Conservation (phyloP, 805 yeast species). For the Teunomyces kruisii region DNA sequence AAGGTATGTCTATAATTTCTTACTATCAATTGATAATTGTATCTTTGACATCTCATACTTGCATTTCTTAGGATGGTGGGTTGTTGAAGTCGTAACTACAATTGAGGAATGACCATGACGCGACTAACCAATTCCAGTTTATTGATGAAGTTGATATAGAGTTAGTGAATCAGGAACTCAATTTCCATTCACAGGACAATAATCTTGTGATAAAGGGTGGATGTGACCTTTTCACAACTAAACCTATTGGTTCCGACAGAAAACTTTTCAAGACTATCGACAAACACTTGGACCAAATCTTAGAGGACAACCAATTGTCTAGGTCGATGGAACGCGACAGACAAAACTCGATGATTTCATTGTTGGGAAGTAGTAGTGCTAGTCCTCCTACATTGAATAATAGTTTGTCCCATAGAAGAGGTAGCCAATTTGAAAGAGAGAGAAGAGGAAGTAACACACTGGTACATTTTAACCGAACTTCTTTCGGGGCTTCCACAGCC, state of each 20-base stretch:
- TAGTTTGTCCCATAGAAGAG: slow-evolving; percentile 16
- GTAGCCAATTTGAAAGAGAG: slow-evolving; percentile 15
- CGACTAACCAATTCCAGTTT: slow-evolving; percentile 48
- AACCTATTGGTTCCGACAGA: slow-evolving; percentile 86
- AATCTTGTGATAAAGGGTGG: slow-evolving; percentile 69
- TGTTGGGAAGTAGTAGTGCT: slow-evolving; percentile 37
- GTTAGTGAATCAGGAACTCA: slow-evolving; percentile 77
- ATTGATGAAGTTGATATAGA: slow-evolving; percentile 94
- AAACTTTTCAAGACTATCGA: slow-evolving; percentile 87
- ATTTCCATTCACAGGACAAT: slow-evolving; percentile 40
- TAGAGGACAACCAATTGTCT: slow-evolving; percentile 45
- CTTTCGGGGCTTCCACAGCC: not conserved
- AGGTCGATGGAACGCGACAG: slow-evolving; percentile 39
- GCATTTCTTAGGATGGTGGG: not conserved
- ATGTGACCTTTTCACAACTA: slow-evolving; percentile 91
- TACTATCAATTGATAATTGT: not conserved
- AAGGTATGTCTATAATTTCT: not conserved
- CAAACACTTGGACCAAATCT: slow-evolving; percentile 62
- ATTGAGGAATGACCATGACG: slow-evolving; percentile 2
- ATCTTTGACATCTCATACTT: not conserved
- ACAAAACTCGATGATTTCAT: slow-evolving; percentile 33
- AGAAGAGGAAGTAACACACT: not conserved
- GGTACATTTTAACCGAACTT: slow-evolving; percentile 20
- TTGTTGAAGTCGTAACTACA: not conserved
- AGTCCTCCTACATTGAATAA: slow-evolving; percentile 23